phyloP scores from a whole-genome alignment of 441 rosid genomes.

The Euphorbia celastroides region DNA sequence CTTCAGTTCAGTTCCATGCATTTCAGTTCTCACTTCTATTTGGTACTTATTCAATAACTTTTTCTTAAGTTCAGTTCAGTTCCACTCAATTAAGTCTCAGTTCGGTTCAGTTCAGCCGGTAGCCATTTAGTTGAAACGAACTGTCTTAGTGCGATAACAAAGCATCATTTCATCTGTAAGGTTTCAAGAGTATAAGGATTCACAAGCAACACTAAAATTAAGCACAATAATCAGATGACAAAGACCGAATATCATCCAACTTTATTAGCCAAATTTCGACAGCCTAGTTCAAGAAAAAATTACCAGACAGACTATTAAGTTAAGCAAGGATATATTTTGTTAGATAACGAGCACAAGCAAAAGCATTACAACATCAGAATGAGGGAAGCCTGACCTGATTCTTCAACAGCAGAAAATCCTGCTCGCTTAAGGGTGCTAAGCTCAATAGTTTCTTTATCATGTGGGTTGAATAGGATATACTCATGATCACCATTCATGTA shows the following conservation, averaged over 20 bases:
- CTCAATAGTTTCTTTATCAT: slow-evolving; percentile 47
- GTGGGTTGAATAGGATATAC: slow-evolving; percentile 73
- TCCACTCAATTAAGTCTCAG: too few relatives aligned
- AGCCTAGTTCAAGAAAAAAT: not conserved
- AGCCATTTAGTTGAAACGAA: not conserved
- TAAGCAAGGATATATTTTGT: not conserved
- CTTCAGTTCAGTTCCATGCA: too few relatives aligned
- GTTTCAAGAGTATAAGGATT: not conserved
- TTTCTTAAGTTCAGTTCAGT: too few relatives aligned
- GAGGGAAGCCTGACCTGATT: slow-evolving; percentile 41
- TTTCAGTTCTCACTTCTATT: too few relatives aligned
- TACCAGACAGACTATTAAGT: not conserved
- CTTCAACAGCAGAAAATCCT: slow-evolving; percentile 32
- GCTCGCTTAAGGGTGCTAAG: slow-evolving; percentile 27
- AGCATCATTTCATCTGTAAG: not conserved
- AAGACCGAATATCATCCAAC: too few relatives aligned
- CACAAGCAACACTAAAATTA: too few relatives aligned
- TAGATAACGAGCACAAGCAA: not conserved
- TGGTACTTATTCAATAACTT: too few relatives aligned
- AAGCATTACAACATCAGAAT: not conserved
- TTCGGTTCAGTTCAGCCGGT: too few relatives aligned
- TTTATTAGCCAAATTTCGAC: not conserved
- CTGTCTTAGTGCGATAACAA: not conserved
- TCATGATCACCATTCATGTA: slow-evolving; percentile 80
- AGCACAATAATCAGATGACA: too few relatives aligned